A percentile compares a stretch with the other conserved stretches of the same genome.
These are phyloP conservation scores for Cladosporium sp. DNA, from an alignment of 2,329 filamentous ascomycete species.

Conservation along the genomic window DNA sequence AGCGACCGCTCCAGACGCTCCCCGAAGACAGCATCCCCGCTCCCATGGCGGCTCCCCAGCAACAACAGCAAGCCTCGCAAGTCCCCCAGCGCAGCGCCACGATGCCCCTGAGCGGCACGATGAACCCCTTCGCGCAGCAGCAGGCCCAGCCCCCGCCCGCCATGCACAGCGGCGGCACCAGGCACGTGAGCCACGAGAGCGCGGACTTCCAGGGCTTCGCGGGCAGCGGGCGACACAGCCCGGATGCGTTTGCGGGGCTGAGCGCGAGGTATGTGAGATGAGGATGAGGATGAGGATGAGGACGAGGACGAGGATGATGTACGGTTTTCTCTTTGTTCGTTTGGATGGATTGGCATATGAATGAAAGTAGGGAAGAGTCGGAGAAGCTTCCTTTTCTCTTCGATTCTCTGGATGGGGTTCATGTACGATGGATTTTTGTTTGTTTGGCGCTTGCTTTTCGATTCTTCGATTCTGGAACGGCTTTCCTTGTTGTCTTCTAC, in stretches of 20 bases:
- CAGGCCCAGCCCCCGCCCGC: conserved; percentile 3
- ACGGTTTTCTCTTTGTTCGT: not conserved
- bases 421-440: not conserved
- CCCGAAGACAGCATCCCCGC: conserved; percentile 27
- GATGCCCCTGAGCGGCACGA: conserved; percentile 29
- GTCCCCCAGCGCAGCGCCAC: conserved; percentile 32
- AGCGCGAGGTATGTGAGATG: conserved; percentile 48
- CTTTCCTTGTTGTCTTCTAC: not conserved
- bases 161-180: conserved; percentile 16
- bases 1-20: conserved; percentile 32
- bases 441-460: not conserved
- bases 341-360: not conserved
- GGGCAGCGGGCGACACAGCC: conserved; percentile 63
- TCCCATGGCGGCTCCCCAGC: conserved; percentile 21
- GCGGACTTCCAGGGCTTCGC: conserved; percentile 57
- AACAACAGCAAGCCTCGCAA: conserved; percentile 18
- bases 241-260: conserved; percentile 71
- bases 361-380: not conserved
- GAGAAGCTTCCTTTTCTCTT: not conserved
- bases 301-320: no score
- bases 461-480: not conserved
- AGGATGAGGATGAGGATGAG: not conserved
- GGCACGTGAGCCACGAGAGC: conserved; percentile 63
- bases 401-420: not conserved
- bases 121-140: conserved; percentile 29